Base-by-base conservation (phyloP, 1,284 basidiomycete species). In the Rhodotorula sp. region DNA sequence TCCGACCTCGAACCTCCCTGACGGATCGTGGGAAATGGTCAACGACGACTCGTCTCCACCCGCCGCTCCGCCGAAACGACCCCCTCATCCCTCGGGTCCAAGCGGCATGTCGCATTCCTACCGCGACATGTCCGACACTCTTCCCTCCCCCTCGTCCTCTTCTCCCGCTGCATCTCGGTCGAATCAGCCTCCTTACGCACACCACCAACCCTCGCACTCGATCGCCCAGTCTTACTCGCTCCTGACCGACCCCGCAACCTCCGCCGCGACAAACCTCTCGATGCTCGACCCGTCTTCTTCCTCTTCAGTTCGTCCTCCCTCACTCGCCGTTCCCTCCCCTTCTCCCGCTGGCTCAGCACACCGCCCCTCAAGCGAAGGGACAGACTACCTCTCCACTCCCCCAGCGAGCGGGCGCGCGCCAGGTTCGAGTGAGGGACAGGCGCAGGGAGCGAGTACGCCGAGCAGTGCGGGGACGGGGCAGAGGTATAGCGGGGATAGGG, bases 161-260 rank as follows among this genome's bases (percentile, higher is more conserved):
- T 27, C 46, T 44, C 34, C 24, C 22, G 8, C 47, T 44, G 9
- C 39, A 19, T 44, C 55, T 46, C 47, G 44, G 19, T 30, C 17
- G 29, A 29, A 30, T 2, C 52, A 54, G n/a, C 27, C 17, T 24
- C 46, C 11, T 15, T 44, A 44, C 39, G n/a, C 60, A 51, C 32
- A 27, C 24, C 39, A 27, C n/a, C 49, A 15, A 29, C n/a, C 49
- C 49, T 27, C n/a, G 49, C 51, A 53, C 36, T 51, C 60, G 36
- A n/a, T 53, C 29, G 36, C 60, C 36, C 60, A 48, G 24, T 59
- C 44, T 34, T 67, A 67, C 62, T 65, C 65, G 27, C 59, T 74
- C 24, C 52, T 74, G 29, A 69, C 65, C 27, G 73, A 74, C 56
- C 73, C 73, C 9, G 65, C 73, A 19, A 73, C 72, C 4, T 32